Evolutionary conservation across 2,329 filamentous ascomycete genomes (phyloP), one percentile per base, ranked within the genome.

Genomic region (Coleophoma crateriformis): DNA sequence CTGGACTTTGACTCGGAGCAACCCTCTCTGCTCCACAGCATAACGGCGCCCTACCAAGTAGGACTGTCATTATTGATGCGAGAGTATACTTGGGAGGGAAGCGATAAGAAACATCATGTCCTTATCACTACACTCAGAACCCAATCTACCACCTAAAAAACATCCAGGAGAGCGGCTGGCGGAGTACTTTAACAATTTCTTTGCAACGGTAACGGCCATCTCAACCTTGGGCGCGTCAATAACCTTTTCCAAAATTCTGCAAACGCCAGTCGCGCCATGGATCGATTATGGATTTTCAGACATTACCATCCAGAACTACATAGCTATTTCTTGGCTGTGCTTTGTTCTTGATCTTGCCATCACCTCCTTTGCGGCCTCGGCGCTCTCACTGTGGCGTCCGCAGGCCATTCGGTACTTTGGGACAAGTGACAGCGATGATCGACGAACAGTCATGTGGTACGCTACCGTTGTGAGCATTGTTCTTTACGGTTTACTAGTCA

Each of bases 141-240:
- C 27, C 6, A 27, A 7, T 27, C 6, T 27, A 7, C 8, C 39
- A 2, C 6, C 39, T 3, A 40, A 45, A 42, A 33, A 46, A 22
- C 52, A 54, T 37, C 54, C 54, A 0, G 54, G 54, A 37, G 52
- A 54, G 34, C 52, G 54, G n/a, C 50, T 56, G 15, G 52, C 54
- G 3, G 45, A 27, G 12, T 56, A 45, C 52, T 56, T 56, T 40
- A 49, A 56, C 17, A 54, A 48, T 45, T 51, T 56, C 48, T 56
- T 56, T 43, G 48, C 48, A 38, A 56, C 52, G 13, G 39, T 56
- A 15, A 45, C 48, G n/a, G 50, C 41, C 12, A 49, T 56, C 38
- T 33, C 39, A 15, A 56, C 54, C 12, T 42, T 56, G 14, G 54
- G 54, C 6, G 46, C 54, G 15, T 56, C 54, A 0, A 13, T 56